Conservation (phyloP, 345 rosid species). For the Syzygium jambos region DNA sequence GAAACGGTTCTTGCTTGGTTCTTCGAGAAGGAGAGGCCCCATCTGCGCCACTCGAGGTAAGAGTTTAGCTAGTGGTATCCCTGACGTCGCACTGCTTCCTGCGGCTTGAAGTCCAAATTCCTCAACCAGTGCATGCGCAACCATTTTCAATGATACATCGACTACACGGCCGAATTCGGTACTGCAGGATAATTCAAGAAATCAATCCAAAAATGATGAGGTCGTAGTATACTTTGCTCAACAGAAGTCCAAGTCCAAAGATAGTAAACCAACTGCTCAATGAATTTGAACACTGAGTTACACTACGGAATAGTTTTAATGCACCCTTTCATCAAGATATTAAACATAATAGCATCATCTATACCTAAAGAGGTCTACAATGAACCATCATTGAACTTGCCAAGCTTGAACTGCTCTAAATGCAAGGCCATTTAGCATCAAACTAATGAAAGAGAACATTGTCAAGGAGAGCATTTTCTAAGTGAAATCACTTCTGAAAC, state of each 20-base stretch:
- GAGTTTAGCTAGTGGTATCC: slow-evolving; percentile 71
- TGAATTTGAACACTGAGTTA: neutral
- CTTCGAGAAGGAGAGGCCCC: slow-evolving; percentile 36
- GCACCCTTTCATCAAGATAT: neutral
- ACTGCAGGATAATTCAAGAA: slow-evolving; percentile 33
- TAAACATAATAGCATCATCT: neutral
- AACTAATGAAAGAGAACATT: neutral
- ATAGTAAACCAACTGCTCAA: neutral
- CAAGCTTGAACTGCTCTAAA: neutral
- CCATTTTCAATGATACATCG: slow-evolving; percentile 51
- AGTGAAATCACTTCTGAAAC: neutral
- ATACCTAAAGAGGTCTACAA: neutral
- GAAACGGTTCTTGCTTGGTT: slow-evolving; percentile 54
- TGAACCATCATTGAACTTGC: neutral
- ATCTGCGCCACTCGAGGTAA: slow-evolving; percentile 66
- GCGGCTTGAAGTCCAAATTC: slow-evolving; percentile 39
- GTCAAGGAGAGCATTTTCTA: neutral
- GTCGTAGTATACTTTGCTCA: neutral
- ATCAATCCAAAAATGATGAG: neutral
- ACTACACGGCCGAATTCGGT: slow-evolving; percentile 55
- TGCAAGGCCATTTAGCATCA: neutral
- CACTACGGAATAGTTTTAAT: neutral
- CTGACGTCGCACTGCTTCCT: slow-evolving; percentile 27
- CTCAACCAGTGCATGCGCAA: slow-evolving; percentile 39
- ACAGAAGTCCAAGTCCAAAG: neutral